A percentile compares a stretch with the other conserved stretches of the same genome.
Conservation (phyloP, 2,329 filamentous ascomycete species). For the Beauveria medogensis region DNA sequence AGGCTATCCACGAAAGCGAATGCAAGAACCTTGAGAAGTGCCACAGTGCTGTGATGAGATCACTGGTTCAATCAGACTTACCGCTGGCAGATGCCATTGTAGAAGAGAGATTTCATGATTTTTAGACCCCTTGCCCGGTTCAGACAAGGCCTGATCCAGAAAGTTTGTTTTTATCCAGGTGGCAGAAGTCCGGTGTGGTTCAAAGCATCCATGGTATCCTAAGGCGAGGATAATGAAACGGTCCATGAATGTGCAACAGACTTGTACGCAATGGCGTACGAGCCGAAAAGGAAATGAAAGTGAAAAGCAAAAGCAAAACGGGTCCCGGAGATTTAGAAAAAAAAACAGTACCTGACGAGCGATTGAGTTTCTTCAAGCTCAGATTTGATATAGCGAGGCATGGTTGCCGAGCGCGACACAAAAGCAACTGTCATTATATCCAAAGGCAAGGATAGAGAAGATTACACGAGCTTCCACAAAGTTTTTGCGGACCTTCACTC, state of each 20-base stretch:
- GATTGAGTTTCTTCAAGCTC: conserved; percentile 53
- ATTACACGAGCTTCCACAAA: conserved; percentile 8
- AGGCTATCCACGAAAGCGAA: not conserved
- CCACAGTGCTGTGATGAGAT: not conserved
- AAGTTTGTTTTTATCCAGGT: conserved; percentile 4
- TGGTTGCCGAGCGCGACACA: conserved; percentile 39
- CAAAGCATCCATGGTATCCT: conserved; percentile 2
- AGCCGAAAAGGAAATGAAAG: not conserved
- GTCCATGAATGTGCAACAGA: conserved; percentile 11
- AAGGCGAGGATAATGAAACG: not conserved
- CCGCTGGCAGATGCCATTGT: conserved; percentile 19
- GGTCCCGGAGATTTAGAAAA: conserved; percentile 31
- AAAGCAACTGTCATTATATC: conserved; percentile 42
- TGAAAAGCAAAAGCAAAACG: conserved; percentile 18
- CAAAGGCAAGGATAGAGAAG: conserved; percentile 22
- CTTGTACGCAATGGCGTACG: not conserved
- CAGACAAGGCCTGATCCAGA: conserved; percentile 22
- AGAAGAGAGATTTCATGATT: conserved; percentile 16
- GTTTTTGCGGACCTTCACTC: conserved; percentile 9
- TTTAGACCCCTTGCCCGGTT: conserved; percentile 24
- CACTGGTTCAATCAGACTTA: conserved; percentile 22
- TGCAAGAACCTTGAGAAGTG: not conserved
- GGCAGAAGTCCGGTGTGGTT: conserved; percentile 10
- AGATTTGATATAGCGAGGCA: conserved; percentile 44
- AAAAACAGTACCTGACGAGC: conserved; percentile 55